Evolutionary conservation across 176 grass and related monocot genomes (phyloP), one percentile per base, ranked within the genome.

Genomic region (Oryza punctata): DNA sequence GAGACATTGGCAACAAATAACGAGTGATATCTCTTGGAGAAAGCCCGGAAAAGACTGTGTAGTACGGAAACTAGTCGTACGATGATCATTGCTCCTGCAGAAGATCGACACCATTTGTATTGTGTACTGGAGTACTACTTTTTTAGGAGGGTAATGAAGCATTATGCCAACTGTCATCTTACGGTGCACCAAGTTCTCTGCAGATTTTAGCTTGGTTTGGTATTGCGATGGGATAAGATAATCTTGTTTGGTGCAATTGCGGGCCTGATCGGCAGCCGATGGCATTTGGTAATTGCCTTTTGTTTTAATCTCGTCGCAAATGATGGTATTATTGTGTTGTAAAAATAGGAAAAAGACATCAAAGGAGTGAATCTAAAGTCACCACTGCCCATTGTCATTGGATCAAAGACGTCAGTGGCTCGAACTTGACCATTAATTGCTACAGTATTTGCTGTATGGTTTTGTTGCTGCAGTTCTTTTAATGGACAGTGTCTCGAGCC

Each of bases 1-100:
- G 96, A 94, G 47, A 95, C 83, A 29, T 87, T 98, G 3, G 90
- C 81, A 7, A 84, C 81, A 64, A 83, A 81, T 72, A 81, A 88
- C n/a, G 69, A 82, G 27, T 86, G 82, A 89, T 73, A 14, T 33
- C 26, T 13, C n/a, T 27, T 68, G 15, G 7, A 67, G 73, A 32
- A 73, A 46, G 19, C 14, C 16, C 5, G 10, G 33, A 73, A 67
- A 67, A 65, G 43, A 18, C 15, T 40, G 64, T 32, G 30, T 71
- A 65, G 29, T 83, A 13, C 25, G 33, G 43, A 44, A 72, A 72
- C 28, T 49, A 29, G 27, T 19, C 47, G 35, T 64, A 70, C 65
- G 11, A 37, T 63, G 65, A 6, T n/a, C 72, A 47, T 61, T 61
- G 21, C 57, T 10, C 57, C 9, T n/a, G 21, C 57, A 3, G 8